These are phyloP conservation scores for Globisporangium takayamanum DNA, from an alignment of 352 stramenopile genomes.

Conservation along the genomic window DNA sequence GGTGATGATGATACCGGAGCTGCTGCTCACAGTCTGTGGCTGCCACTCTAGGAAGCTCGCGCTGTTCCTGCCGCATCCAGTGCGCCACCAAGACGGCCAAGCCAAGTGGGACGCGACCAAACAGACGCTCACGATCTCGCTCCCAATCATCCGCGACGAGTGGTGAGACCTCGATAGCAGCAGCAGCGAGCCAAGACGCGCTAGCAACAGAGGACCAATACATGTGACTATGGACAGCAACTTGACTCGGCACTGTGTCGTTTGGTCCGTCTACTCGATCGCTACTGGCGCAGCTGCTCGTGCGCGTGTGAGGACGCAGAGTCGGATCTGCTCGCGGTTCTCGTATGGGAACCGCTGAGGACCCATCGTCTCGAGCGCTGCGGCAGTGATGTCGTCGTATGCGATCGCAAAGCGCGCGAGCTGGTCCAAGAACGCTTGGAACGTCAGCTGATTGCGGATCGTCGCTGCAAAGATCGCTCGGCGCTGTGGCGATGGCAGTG, in stretches of 20 bases:
- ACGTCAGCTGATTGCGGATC: constrained; percentile 70
- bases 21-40: neutral
- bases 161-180: constrained; percentile 25
- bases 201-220: neutral
- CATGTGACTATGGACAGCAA: too few species aligned
- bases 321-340: constrained; percentile 61
- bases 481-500: constrained; percentile 12
- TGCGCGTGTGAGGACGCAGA: constrained; percentile 29
- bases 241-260: too few species aligned
- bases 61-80: constrained; percentile 65
- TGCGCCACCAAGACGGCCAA: constrained; percentile 58
- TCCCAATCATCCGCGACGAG: constrained; percentile 74
- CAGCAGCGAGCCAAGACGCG: neutral
- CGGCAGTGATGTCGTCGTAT: constrained; percentile 58
- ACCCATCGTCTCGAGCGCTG: constrained; percentile 34
- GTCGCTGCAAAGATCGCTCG: constrained; percentile 72
- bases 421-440: constrained; percentile 65
- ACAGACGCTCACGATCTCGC: constrained; percentile 44
- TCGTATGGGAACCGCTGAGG: constrained; percentile 44
- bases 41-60: constrained; percentile 44
- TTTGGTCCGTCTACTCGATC: too few species aligned
- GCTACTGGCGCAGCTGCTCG: neutral
- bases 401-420: constrained; percentile 42
- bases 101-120: constrained; percentile 63
- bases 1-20: too few species aligned